These are phyloP conservation scores for Sechiopsis laciniata DNA, from an alignment of 306 rosid genomes.

Conservation along the genomic window DNA sequence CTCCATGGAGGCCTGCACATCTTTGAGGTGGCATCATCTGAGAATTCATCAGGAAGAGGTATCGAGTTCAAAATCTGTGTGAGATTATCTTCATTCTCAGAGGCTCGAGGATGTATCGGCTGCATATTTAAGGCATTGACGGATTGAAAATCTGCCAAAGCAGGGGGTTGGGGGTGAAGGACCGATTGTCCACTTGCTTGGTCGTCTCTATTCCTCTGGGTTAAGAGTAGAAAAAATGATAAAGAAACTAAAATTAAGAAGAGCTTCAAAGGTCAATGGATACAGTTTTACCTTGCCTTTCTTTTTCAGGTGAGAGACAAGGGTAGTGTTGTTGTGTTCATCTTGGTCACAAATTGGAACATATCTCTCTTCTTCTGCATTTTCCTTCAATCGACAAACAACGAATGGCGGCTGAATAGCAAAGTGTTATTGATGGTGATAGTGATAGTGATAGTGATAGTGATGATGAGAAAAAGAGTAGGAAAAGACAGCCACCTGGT, in stretches of 20 bases:
- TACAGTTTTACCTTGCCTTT: slow-evolving; percentile 31
- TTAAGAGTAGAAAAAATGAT: not conserved
- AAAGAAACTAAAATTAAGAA: not conserved
- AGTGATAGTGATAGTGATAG: not conserved
- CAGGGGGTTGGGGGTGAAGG: not conserved
- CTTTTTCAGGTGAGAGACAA: slow-evolving; percentile 23
- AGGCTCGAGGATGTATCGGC: not conserved
- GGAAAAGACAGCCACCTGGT: too few relatives aligned
- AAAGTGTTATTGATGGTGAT: too few relatives aligned
- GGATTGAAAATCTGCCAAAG: not conserved
- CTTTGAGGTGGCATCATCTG: slow-evolving; percentile 3
- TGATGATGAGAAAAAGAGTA: not conserved
- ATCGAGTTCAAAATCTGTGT: slow-evolving; percentile 19
- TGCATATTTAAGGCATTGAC: not conserved
- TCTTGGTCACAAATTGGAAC: slow-evolving; percentile 23
- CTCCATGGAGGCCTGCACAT: not conserved
- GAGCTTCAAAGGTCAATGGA: slow-evolving; percentile 8
- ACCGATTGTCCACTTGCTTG: not conserved
- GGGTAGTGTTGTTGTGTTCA: slow-evolving; percentile 26
- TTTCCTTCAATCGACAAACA: slow-evolving; percentile 39
- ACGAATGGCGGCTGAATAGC: slow-evolving; percentile 40
- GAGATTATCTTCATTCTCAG: slow-evolving; percentile 21
- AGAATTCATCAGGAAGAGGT: not conserved
- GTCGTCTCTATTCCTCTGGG: not conserved
- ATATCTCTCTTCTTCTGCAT: slow-evolving; percentile 18